These are phyloP conservation scores for Coniochaeta pulveracea DNA, from an alignment of 2,329 filamentous ascomycete genomes.

Conservation along the genomic window DNA sequence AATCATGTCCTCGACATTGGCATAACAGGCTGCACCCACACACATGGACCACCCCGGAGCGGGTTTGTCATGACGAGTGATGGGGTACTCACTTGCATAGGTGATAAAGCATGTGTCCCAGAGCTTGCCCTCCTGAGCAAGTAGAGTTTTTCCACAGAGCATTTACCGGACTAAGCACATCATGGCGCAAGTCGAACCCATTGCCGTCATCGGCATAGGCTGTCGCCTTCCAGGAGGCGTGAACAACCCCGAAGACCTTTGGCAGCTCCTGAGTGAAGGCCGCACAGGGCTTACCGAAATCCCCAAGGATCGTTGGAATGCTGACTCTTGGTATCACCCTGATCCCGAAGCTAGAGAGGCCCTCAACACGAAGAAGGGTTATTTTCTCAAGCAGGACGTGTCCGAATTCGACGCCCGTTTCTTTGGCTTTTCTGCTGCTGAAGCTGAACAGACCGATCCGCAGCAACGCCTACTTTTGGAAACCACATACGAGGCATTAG, in stretches of 20 bases:
- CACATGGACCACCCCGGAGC: too few relatives aligned
- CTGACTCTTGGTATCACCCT: conserved; percentile 12
- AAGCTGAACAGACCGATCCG: conserved; percentile 8
- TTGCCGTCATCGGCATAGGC: conserved; percentile 18
- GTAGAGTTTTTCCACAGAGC: too few relatives aligned
- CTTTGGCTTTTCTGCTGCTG: conserved; percentile 7
- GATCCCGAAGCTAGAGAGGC: background rate
- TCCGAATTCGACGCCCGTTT: conserved; percentile 7
- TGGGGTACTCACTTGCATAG: too few relatives aligned
- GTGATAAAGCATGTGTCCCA: too few relatives aligned
- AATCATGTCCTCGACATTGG: too few relatives aligned
- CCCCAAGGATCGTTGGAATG: conserved; percentile 14
- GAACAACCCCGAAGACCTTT: conserved; percentile 15
- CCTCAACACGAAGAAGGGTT: conserved; percentile 4
- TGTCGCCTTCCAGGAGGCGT: conserved; percentile 18
- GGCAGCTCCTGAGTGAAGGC: conserved; percentile 15
- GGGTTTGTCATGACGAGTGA: too few relatives aligned
- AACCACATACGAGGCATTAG: conserved; percentile 8
- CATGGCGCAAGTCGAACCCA: too few relatives aligned
- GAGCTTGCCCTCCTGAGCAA: too few relatives aligned
- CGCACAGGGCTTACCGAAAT: conserved; percentile 11
- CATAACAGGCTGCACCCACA: too few relatives aligned
- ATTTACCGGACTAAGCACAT: too few relatives aligned
- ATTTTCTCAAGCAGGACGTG: conserved; percentile 8
- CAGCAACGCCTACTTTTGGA: conserved; percentile 14